Percentiles rank a stretch among this genome's conserved stretches.
Evolutionary conservation across 2,329 filamentous ascomycete species (phyloP).

Genomic region (Botrytis cinerea): DNA sequence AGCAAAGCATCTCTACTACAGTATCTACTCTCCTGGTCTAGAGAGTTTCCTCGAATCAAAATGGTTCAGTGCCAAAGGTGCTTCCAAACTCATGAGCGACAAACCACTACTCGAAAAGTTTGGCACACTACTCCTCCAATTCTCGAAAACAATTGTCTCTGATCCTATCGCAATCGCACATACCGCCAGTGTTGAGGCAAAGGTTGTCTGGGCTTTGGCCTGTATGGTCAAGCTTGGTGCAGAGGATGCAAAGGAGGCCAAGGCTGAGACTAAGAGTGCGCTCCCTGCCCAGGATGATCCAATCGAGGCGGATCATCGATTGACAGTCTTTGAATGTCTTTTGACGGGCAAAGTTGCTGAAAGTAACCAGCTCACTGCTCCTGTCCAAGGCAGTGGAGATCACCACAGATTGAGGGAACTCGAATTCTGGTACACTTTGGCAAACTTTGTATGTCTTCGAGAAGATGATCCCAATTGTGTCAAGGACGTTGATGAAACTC

Average conservation of each 20-base stretch:
- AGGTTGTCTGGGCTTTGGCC: constrained; percentile 62
- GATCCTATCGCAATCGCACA: constrained; percentile 55
- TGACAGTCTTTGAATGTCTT: constrained; percentile 75
- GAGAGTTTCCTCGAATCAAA: constrained; percentile 77
- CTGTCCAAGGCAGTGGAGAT: constrained; percentile 52
- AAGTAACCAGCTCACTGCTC: constrained; percentile 57
- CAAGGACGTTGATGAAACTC: constrained; percentile 64
- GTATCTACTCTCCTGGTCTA: constrained; percentile 74
- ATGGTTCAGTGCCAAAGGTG: constrained; percentile 68
- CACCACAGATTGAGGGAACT: constrained; percentile 62
- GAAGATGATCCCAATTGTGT: constrained; percentile 59
- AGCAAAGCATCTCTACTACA: constrained; percentile 70
- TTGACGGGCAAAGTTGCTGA: constrained; percentile 69
- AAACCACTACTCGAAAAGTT: constrained; percentile 65
- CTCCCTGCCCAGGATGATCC: constrained; percentile 59
- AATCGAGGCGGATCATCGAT: constrained; percentile 65
- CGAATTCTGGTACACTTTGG: constrained; percentile 82
- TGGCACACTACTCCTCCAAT: constrained; percentile 61
- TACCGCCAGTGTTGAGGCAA: constrained; percentile 57
- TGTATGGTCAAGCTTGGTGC: constrained; percentile 44
- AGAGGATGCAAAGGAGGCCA: constrained; percentile 39
- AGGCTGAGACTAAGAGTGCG: constrained; percentile 40
- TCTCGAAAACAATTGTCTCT: constrained; percentile 50
- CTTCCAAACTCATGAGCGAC: constrained; percentile 51
- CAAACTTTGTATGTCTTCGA: constrained; percentile 66